Evolutionary conservation across 371 early-diverging fungal species (phyloP), one percentile per base, ranked within the genome.

Genomic region (Actinomucor elegans): DNA sequence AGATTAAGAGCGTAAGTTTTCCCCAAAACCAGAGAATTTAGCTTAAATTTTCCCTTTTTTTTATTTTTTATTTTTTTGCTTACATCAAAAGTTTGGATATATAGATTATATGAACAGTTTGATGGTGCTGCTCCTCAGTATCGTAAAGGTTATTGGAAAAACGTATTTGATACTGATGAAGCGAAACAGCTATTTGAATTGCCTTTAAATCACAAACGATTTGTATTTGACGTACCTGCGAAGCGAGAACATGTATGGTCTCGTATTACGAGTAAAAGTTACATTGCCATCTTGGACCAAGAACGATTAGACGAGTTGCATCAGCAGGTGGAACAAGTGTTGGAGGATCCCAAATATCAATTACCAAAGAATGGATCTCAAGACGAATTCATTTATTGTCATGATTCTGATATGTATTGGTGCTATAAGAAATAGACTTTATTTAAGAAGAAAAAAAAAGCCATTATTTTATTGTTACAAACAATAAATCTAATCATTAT

Each of bases 221-320:
- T 73, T 9, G 27, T 31, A 3, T 52, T 67, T 33, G 67, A 71
- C 27, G 47, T 52, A 4, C 48, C 18, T 11, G 52, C 46, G 4
- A 35, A 36, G 9, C 49, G 49, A 24, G 64, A 55, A 4, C 45
- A 57, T 27, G 43, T 72, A 3, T 74, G 70, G 69, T 40, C 50
- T 5, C 67, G 78, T 15, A 62, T 76, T 3, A 41, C 57, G 23
- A 71, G 66, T 40, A 75, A 74, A 40, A 75, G 76, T 29, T 80
- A 75, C 48, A 54, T 80, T 41, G 71, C 78, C 6, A 55, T 69
- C 0, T 27, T 77, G 18, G 47, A 61, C 14, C 36, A 62, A 14
- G 50, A 66, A 5, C 44, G 48, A 8, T 47, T 59, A 45, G 57
- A 60, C 1, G 26, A 38, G 4, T 18, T 80, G 10, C 42, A 37